Evolutionary conservation across 257 asterid genomes (phyloP).

Genomic region (Fraxinus anomala): DNA sequence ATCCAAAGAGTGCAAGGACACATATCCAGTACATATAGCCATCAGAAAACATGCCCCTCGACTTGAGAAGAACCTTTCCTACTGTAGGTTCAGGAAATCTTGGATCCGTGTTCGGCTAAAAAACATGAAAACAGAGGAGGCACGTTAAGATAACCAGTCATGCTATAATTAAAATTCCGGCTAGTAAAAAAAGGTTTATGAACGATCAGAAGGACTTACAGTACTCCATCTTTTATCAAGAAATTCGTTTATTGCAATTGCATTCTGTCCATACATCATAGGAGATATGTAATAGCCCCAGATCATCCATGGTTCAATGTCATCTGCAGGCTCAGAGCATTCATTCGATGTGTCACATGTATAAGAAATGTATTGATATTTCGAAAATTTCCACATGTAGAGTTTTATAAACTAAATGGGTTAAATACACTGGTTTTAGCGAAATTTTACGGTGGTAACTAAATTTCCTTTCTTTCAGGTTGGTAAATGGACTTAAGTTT

Average conservation of each 20-base stretch:
- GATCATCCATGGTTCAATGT: conserved; percentile 76
- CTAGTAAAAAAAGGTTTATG: neutral
- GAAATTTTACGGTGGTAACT: neutral
- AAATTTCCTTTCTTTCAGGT: no score
- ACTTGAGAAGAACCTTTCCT: conserved; percentile 80
- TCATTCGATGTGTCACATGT: conserved; percentile 3
- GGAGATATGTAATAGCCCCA: conserved; percentile 86
- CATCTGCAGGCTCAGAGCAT: conserved; percentile 45
- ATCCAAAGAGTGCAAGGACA: conserved; percentile 71
- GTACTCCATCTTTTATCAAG: conserved; percentile 82
- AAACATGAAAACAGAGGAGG: conserved; percentile 14
- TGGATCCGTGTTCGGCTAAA: conserved; percentile 58
- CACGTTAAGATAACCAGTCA: conserved; percentile 19
- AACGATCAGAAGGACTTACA: conserved; percentile 44
- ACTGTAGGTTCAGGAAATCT: conserved; percentile 69
- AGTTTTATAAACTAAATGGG: no score
- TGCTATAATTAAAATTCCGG: conserved; percentile 9
- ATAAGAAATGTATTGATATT: neutral
- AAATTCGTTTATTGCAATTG: conserved; percentile 79
- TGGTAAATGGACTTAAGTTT: no score
- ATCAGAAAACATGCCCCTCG: conserved; percentile 80
- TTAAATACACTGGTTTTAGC: no score
- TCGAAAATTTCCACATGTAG: neutral
- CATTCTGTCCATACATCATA: conserved; percentile 87
- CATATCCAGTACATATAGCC: conserved; percentile 88